Evolutionary conservation across 2,329 filamentous ascomycete species (phyloP).

Genomic region (Microsporum audouinii): DNA sequence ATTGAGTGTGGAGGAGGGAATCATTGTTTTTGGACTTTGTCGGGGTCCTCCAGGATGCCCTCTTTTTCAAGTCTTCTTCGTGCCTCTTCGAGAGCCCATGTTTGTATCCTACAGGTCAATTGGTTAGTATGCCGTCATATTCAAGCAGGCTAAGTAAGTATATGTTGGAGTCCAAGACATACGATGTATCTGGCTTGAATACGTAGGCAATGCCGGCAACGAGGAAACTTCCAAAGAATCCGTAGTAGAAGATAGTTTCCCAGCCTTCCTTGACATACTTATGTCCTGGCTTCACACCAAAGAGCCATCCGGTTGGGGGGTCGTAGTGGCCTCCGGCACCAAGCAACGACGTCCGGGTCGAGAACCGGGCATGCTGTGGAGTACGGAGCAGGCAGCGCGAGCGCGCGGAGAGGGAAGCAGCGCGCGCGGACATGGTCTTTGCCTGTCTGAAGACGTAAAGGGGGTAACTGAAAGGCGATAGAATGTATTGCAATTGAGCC

Average conservation of each 20-base stretch:
- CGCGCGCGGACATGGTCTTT: conserved; percentile 28
- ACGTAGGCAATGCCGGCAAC: conserved; percentile 71
- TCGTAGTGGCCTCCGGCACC: conserved; percentile 59
- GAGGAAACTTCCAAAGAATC: conserved; percentile 67
- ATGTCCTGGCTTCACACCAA: conserved; percentile 86
- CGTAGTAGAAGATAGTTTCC: conserved; percentile 77
- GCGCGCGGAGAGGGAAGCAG: conserved; percentile 30
- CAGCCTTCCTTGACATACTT: conserved; percentile 94
- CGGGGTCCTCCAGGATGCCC: conserved; percentile 77
- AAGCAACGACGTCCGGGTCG: conserved; percentile 29
- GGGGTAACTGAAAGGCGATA: not conserved
- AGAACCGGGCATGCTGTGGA: conserved; percentile 23
- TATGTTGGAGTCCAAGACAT: conserved; percentile 37
- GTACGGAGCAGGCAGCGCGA: conserved; percentile 29
- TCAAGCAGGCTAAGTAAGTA: not conserved
- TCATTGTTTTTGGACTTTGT: conserved; percentile 45
- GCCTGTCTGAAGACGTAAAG: not conserved
- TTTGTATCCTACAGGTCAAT: conserved; percentile 68
- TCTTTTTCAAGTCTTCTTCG: conserved; percentile 89
- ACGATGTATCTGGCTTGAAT: conserved; percentile 99
- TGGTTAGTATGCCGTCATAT: not conserved
- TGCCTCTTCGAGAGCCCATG: conserved; percentile 96
- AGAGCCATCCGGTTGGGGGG: conserved; percentile 82
- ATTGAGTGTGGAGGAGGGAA: conserved; percentile 7
- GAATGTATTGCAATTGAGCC: not conserved